Conservation (phyloP, 1,284 basidiomycete genomes). For the Apiotrichum siamense region DNA sequence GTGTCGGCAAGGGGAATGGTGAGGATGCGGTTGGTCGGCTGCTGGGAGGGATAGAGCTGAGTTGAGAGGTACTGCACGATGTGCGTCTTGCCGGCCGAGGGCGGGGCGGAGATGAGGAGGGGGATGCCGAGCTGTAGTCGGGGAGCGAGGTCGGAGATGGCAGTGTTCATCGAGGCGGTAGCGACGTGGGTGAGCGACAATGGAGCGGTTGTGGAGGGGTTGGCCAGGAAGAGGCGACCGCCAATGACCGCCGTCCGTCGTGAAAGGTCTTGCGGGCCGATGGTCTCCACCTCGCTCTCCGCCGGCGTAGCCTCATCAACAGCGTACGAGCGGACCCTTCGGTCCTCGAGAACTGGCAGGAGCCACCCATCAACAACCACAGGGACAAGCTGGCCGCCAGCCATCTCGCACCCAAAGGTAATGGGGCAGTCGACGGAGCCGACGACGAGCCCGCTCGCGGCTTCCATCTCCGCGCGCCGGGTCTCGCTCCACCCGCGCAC, state of each 20-base stretch:
- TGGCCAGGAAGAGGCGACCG: constrained; percentile 22
- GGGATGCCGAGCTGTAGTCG: constrained; percentile 66
- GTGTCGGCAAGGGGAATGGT: constrained; percentile 89
- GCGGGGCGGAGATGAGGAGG: constrained; percentile 74
- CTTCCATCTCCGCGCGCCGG: constrained; percentile 59
- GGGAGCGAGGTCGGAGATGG: constrained; percentile 62
- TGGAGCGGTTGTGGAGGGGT: constrained; percentile 48
- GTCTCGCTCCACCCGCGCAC: constrained; percentile 71
- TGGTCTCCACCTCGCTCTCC: not conserved
- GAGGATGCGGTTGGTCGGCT: constrained; percentile 59
- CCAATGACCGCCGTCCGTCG: constrained; percentile 20
- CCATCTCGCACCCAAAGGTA: constrained; percentile 17
- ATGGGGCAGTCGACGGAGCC: constrained; percentile 52
- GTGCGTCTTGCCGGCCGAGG: constrained; percentile 85
- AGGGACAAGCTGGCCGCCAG: constrained; percentile 28
- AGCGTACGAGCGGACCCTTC: constrained; percentile 51
- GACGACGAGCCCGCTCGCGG: constrained; percentile 56
- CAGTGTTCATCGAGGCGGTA: constrained; percentile 58
- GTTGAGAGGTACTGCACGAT: constrained; percentile 71
- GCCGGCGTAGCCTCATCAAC: not conserved
- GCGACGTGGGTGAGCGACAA: constrained; percentile 55
- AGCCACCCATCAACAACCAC: constrained; percentile 67
- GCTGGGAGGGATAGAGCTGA: constrained; percentile 50
- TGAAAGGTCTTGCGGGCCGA: constrained; percentile 54
- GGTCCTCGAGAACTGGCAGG: constrained; percentile 61